phyloP scores from a whole-genome alignment of 2,329 filamentous ascomycete genomes.

The Neonectria coccinea region DNA sequence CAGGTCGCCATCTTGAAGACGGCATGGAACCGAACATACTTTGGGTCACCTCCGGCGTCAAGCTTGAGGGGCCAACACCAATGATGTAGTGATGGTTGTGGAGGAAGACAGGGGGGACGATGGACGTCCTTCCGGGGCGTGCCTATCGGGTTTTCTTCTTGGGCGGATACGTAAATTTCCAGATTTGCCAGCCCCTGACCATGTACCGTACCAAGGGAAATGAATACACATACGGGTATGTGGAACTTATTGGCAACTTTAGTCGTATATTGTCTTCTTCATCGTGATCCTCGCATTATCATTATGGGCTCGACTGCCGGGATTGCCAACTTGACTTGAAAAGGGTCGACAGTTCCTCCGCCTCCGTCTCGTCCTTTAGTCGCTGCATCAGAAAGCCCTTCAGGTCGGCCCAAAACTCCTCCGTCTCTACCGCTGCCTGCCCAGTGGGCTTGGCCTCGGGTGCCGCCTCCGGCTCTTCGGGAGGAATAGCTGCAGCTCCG shows the following conservation, averaged over 20 bases:
- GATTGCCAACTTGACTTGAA: constrained; percentile 80
- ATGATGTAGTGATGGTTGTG: constrained; percentile 45
- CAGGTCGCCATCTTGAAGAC: constrained; percentile 38
- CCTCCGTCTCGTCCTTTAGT: constrained; percentile 76
- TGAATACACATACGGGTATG: constrained; percentile 47
- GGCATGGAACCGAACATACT: constrained; percentile 44
- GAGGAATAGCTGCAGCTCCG: constrained; percentile 65
- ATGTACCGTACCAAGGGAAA: constrained; percentile 48
- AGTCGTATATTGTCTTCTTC: constrained; percentile 33
- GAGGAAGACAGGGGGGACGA: constrained; percentile 34
- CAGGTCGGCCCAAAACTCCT: constrained; percentile 89
- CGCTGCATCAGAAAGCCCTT: constrained; percentile 83
- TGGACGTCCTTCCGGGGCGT: constrained; percentile 35
- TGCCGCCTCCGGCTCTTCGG: constrained; percentile 53
- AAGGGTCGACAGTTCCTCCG: constrained; percentile 71
- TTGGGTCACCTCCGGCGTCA: constrained; percentile 43
- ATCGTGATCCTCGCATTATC: constrained; percentile 25
- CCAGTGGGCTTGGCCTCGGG: constrained; percentile 52
- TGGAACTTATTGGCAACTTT: constrained; percentile 41
- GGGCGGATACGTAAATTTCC: constrained; percentile 44
- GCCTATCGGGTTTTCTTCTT: constrained; percentile 41
- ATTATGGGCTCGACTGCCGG: constrained; percentile 49
- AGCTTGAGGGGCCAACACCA: constrained; percentile 40
- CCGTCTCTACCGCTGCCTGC: constrained; percentile 72
- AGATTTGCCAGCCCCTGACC: constrained; percentile 46